A percentile compares a stretch with the other conserved stretches of the same genome.
Conservation (phyloP, 176 grass and related monocot species). For the Oryza nivara region DNA sequence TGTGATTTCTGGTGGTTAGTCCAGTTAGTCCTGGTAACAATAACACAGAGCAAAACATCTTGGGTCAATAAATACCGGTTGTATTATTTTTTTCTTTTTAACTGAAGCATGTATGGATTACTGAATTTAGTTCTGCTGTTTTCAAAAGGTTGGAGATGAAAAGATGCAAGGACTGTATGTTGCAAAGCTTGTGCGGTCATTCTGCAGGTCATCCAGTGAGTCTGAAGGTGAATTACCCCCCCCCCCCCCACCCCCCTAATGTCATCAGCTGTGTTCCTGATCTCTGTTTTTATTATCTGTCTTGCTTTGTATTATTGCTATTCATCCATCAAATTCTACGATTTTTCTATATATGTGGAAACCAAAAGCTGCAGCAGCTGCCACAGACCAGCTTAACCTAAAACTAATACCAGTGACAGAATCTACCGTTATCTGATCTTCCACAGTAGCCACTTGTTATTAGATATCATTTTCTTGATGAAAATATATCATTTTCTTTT, state of each 20-base stretch:
- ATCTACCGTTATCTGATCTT: not conserved
- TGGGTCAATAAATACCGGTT: not conserved
- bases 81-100: not conserved
- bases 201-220: slow-evolving; percentile 73
- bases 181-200: slow-evolving; percentile 83
- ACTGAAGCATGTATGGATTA: slow-evolving; percentile 6
- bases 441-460: not conserved
- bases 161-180: slow-evolving; percentile 92
- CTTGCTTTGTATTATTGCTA: not conserved
- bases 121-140: slow-evolving; percentile 14
- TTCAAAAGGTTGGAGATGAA: slow-evolving; percentile 84
- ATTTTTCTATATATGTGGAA: not conserved
- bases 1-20: not conserved
- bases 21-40: slow-evolving; percentile 14
- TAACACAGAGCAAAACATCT: not conserved
- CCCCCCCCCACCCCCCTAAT: not conserved
- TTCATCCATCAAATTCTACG: slow-evolving; percentile 5
- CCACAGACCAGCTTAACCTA: not conserved
- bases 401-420: not conserved
- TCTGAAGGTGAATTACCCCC: slow-evolving; percentile 52
- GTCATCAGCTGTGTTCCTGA: not conserved
- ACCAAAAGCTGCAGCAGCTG: not conserved
- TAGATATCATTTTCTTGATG: not conserved
- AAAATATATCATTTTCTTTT: not conserved
- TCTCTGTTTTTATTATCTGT: not conserved